phyloP scores from a whole-genome alignment of 129 eudicot genomes.

The Flaveria trinervia region DNA sequence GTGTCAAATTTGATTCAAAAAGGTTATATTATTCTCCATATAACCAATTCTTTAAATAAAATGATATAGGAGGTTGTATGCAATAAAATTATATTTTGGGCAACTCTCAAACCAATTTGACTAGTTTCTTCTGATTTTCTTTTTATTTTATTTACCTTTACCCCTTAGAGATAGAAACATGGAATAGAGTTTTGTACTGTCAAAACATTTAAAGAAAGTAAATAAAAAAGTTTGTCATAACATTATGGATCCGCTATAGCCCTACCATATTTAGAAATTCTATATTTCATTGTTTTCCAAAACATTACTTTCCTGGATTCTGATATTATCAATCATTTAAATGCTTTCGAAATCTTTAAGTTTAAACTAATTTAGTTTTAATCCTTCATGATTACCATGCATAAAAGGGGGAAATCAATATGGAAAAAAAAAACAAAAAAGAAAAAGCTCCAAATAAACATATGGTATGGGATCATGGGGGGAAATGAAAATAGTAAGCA shows the following conservation, averaged over 20 bases:
- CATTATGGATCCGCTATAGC: background rate
- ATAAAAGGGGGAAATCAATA: slow-evolving; percentile 3
- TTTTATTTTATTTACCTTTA: too few species aligned
- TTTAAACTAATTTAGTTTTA: background rate
- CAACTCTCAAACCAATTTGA: background rate
- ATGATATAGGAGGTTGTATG: background rate
- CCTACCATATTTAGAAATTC: background rate
- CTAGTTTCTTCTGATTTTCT: background rate
- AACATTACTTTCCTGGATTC: background rate
- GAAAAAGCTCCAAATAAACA: background rate
- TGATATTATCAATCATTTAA: background rate
- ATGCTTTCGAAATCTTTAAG: background rate
- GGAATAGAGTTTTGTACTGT: background rate
- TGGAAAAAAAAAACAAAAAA: background rate
- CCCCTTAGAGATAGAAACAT: background rate
- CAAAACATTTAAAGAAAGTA: background rate
- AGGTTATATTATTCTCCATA: background rate
- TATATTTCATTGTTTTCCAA: background rate
- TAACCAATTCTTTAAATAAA: too few species aligned
- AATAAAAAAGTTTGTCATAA: background rate
- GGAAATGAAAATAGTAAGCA: background rate
- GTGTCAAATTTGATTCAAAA: background rate
- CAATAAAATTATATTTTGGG: background rate
- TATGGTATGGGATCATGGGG: background rate
- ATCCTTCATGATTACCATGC: background rate